These are phyloP conservation scores for Blastobotrys terrestris DNA, from an alignment of 805 yeast genomes.

Conservation along the genomic window DNA sequence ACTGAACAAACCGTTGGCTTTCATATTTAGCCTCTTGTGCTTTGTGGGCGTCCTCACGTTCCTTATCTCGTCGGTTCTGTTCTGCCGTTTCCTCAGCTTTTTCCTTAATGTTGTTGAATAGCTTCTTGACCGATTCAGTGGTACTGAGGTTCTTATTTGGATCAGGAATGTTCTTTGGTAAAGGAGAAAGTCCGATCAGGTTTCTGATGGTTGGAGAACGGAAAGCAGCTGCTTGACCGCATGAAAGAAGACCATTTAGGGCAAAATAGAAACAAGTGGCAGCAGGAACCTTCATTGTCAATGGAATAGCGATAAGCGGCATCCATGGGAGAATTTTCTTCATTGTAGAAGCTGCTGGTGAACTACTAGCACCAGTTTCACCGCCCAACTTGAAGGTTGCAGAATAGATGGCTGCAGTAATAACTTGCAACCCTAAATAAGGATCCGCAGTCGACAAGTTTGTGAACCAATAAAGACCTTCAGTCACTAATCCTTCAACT, in stretches of 20 bases:
- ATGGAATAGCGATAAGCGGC: conserved; percentile 80
- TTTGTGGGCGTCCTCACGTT: conserved; percentile 16
- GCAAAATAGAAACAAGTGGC: conserved; percentile 84
- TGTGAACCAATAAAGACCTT: conserved; percentile 81
- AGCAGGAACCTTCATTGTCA: conserved; percentile 80
- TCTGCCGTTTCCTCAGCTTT: conserved; percentile 32
- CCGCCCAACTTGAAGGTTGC: conserved; percentile 80
- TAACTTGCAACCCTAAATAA: conserved; percentile 75
- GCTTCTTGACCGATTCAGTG: conserved; percentile 21
- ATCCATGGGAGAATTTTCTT: conserved; percentile 62
- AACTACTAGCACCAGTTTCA: conserved; percentile 58
- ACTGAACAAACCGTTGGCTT: conserved; percentile 1
- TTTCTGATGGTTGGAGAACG: conserved; percentile 55
- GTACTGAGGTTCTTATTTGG: conserved; percentile 26
- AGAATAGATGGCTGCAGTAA: conserved; percentile 73
- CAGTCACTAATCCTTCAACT: conserved; percentile 70
- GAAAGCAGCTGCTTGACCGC: conserved; percentile 63
- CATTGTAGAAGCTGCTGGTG: conserved; percentile 45
- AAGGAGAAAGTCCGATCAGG: conserved; percentile 51
- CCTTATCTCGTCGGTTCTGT: conserved; percentile 27
- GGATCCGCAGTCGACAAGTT: conserved; percentile 85
- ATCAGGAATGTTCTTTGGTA: conserved; percentile 46
- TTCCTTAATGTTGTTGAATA: conserved; percentile 23
- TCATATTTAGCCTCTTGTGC: conserved; percentile 20
- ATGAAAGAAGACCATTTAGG: conserved; percentile 69